Conservation (phyloP, 1,284 basidiomycete genomes). For the Puccinia triticina region DNA sequence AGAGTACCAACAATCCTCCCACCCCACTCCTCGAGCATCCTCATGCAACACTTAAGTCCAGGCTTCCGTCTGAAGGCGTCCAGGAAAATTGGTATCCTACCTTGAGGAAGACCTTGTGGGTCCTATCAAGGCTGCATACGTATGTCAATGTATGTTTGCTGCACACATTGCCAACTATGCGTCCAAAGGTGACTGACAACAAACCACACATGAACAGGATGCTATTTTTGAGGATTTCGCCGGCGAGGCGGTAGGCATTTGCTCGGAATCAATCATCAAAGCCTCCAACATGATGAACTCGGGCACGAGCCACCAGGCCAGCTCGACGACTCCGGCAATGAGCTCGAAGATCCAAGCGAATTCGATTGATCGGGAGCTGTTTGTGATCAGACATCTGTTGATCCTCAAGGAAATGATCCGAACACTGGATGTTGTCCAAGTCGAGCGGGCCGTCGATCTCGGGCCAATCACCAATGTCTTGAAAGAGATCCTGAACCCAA, state of each 20-base stretch:
- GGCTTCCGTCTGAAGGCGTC: slow-evolving; percentile 71
- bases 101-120: slow-evolving; percentile 79
- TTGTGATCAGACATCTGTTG: too few species aligned
- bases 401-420: slow-evolving; percentile 85
- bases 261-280: slow-evolving; percentile 73
- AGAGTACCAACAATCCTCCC: background rate
- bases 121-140: too few species aligned
- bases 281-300: slow-evolving; percentile 70
- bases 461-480: slow-evolving; percentile 62
- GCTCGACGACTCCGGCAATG: slow-evolving; percentile 60
- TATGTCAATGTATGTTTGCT: too few species aligned
- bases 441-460: slow-evolving; percentile 61
- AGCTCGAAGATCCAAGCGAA: background rate
- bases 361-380: slow-evolving; percentile 69
- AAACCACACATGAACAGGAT: too few species aligned
- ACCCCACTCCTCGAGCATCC: slow-evolving; percentile 49
- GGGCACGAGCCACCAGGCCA: background rate
- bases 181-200: too few species aligned
- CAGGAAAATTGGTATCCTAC: slow-evolving; percentile 88
- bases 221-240: slow-evolving; percentile 91
- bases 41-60: slow-evolving; percentile 65
- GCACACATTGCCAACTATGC: too few species aligned
- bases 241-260: slow-evolving; percentile 80
- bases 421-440: slow-evolving; percentile 69
- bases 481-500: slow-evolving; percentile 58